Evolutionary conservation across 345 rosid species (phyloP), one percentile per base, ranked within the genome.

Genomic region (Sonneratia alba): DNA sequence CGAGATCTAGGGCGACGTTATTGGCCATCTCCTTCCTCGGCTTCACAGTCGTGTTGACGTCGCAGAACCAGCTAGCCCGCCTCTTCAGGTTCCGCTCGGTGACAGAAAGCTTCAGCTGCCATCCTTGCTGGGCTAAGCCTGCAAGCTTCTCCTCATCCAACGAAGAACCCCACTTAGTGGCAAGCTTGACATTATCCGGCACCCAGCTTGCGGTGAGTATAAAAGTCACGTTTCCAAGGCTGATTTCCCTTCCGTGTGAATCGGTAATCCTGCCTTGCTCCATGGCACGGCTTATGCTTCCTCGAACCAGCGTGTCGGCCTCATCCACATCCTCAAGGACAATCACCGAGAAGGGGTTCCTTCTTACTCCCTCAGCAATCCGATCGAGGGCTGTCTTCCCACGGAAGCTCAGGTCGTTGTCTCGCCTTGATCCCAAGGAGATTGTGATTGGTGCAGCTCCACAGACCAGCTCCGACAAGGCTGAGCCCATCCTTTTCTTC

Each of bases 221-320:
- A 70, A 95, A 82, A 56, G 90, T 95, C 32, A 92, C 93, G 27
- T 87, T 92, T 37, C 97, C 94, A 19, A 95, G 87, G 81, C 96
- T 95, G 77, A 90, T 86, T 78, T 95, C 99, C 3, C 99, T 91
- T 68, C 97, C 98, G 73, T 92, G 81, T 48, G 99, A 89, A 84
- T 95, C 97, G 19, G 87, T 70, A 74, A 95, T 84, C 66, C 99
- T 83, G 34, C 99, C 99, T 73, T 91, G 81, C 76, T 95, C 97
- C 88, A 95, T 88, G 6, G 98, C 99, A 70, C 86, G 76, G 80
- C 89, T 92, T 61, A 95, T 86, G 80, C 86, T 95, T 67, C 87
- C 91, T 49, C 83, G 83, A 59, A 92, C 80, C 40, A 90, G 73
- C 73, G 80, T 36, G 79, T 95, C 94, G 1, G 96, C 94, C 77